Base-by-base conservation (phyloP, 495 filamentous ascomycete species). In the Penicillium angulare region DNA sequence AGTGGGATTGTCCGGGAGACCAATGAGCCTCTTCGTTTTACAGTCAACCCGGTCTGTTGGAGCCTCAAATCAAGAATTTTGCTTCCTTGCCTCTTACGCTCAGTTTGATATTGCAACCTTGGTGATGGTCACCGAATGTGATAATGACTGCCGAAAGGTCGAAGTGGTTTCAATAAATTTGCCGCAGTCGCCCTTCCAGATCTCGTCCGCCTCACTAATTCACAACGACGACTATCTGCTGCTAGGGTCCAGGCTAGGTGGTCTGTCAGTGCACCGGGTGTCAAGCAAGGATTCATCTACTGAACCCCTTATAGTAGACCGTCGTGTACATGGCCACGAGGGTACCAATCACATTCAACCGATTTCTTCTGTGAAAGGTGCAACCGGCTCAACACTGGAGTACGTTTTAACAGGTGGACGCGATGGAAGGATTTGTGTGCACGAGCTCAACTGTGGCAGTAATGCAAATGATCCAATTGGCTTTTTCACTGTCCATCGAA, bases 351-450 rank as follows among this genome's bases (percentile, higher is more conserved):
- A 75, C 6, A 83, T 97, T 26, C 57, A 74, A 9, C 27, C 49
- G 0, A 43, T 80, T 2, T 55, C 58, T 17, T 49, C 66, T 33
- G 53, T 43, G 40, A 29, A 44, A 43, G 38, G 48, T 2, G 29
- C 5, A 26, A 15, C 23, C 3, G 52, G 23, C 9, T 18, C 68
- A 52, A 10, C 49, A n/a, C 24, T 51, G 23, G 51, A 49, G 45
- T 62, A 60, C 26, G 26, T 79, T 71, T 34, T 95, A 16, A 86
- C 86, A 0, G 83, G 85, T 23, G 86, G 84, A 24, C 80, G 92
- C 34, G 86, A 95, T 66, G 89, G 90, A 0, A 79, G 66, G 26
- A 90, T 85, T 55, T 79, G 84, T 24, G 75, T 92, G 38, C 77
- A 80, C 50, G 46, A 61, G 26, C 3, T 71, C 2, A 34, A 57